A percentile compares a stretch with the other conserved stretches of the same genome.
Conservation (phyloP, 352 stramenopile species). For the Phytophthora cactorum region DNA sequence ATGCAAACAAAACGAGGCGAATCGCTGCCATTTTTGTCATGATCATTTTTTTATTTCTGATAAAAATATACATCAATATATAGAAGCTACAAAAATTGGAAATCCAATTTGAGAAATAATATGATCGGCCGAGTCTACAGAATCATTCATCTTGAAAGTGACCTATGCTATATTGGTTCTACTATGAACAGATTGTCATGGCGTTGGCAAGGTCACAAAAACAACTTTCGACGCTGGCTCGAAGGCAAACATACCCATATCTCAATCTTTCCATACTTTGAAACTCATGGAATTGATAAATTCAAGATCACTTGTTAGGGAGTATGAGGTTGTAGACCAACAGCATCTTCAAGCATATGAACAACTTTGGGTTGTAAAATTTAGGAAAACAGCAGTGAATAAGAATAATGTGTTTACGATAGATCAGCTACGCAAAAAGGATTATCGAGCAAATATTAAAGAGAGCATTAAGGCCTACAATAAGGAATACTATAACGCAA, state of each 20-base stretch:
- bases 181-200: neutral
- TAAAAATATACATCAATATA: slow-evolving; percentile 8
- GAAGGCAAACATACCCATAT: neutral
- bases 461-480: neutral
- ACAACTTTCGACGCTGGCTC: neutral
- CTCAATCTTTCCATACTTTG: neutral
- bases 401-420: slow-evolving; percentile 1
- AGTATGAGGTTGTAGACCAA: neutral
- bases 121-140: slow-evolving; percentile 5
- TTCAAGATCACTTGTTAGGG: neutral
- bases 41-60: neutral
- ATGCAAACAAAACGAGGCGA: too few species aligned
- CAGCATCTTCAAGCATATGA: slow-evolving; percentile 1
- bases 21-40: too few species aligned
- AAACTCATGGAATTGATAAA: slow-evolving; percentile 5
- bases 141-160: slow-evolving; percentile 2
- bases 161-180: neutral
- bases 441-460: slow-evolving; percentile 1
- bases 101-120: slow-evolving; percentile 16
- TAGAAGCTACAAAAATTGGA: slow-evolving; percentile 10
- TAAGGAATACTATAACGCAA: slow-evolving; percentile 4
- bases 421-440: slow-evolving; percentile 1
- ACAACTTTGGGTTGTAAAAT: slow-evolving; percentile 3
- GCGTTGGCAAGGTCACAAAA: neutral
- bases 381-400: slow-evolving; percentile 2